phyloP scores from a whole-genome alignment of 257 asterid genomes.

The Salvia hispanica region DNA sequence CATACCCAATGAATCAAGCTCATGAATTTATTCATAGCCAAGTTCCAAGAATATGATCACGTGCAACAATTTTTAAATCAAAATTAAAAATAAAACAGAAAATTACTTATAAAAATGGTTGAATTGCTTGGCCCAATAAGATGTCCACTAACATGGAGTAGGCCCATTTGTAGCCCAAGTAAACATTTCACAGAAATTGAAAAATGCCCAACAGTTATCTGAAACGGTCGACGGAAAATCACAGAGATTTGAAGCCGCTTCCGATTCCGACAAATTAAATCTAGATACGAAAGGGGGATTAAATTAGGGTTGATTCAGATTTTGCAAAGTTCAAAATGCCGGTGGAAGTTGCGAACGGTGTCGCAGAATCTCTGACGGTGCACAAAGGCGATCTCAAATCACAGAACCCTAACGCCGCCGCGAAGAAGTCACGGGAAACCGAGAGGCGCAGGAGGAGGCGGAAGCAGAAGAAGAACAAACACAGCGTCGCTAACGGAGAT shows the following conservation, averaged over 20 bases:
- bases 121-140: not conserved
- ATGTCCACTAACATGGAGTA: not conserved
- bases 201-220: constrained; percentile 17
- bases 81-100: too few relatives aligned
- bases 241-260: not conserved
- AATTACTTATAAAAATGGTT: too few relatives aligned
- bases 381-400: constrained; percentile 49
- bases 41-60: too few relatives aligned
- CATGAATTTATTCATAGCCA: too few relatives aligned
- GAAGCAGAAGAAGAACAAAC: constrained; percentile 86
- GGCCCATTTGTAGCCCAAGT: not conserved
- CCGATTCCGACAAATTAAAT: constrained; percentile 11
- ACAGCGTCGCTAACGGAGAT: constrained; percentile 45
- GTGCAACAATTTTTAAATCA: too few relatives aligned
- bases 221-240: not conserved
- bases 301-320: constrained; percentile 4
- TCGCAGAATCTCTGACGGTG: constrained; percentile 30
- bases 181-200: too few relatives aligned
- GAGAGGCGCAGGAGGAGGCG: constrained; percentile 91
- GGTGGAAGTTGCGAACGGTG: constrained; percentile 50
- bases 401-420: constrained; percentile 44
- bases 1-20: too few relatives aligned
- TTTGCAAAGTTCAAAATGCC: constrained; percentile 39
- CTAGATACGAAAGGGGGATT: constrained; percentile 26
- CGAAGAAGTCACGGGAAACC: constrained; percentile 63